A percentile compares a stretch with the other conserved stretches of the same genome.
These are phyloP conservation scores for Lecanicillium sp. DNA, from an alignment of 2,329 filamentous ascomycete genomes.

Conservation along the genomic window DNA sequence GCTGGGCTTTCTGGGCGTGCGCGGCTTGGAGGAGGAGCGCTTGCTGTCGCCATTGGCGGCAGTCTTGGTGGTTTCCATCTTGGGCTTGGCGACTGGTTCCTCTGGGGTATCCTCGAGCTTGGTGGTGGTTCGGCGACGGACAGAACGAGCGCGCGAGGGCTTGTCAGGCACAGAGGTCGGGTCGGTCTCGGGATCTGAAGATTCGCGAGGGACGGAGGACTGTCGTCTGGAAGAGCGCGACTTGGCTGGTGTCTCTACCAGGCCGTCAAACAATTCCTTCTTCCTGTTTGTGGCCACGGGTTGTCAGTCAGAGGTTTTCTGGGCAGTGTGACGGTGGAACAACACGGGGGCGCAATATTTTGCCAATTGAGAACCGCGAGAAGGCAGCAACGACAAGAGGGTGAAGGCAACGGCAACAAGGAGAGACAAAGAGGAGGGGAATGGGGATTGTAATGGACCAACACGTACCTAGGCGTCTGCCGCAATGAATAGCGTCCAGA, in stretches of 20 bases:
- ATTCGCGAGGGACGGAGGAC: conserved; percentile 36
- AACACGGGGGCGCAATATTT: no score
- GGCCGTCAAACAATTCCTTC: conserved; percentile 53
- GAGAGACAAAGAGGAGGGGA: background rate
- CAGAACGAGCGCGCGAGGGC: conserved; percentile 23
- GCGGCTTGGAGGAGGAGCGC: conserved; percentile 2
- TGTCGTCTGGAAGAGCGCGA: conserved; percentile 42
- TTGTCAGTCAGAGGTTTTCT: conserved; percentile 1
- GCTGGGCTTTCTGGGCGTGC: conserved; percentile 3
- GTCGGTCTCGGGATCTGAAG: conserved; percentile 41
- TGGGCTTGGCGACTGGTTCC: conserved; percentile 17
- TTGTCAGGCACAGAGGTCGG: conserved; percentile 38
- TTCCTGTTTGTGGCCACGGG: conserved; percentile 33
- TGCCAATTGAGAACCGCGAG: background rate
- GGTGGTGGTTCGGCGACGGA: conserved; percentile 37
- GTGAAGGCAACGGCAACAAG: conserved; percentile 7
- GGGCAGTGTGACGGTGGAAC: background rate
- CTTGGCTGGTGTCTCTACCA: conserved; percentile 47
- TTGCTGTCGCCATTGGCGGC: conserved; percentile 12
- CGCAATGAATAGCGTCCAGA: conserved; percentile 29
- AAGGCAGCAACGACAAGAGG: no score
- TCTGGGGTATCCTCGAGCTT: conserved; percentile 46
- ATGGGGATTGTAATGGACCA: background rate
- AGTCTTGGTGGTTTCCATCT: conserved; percentile 8
- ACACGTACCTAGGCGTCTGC: conserved; percentile 28